Evolutionary conservation across 179 eudicot species (phyloP).

Genomic region (Spinacia oleracea): DNA sequence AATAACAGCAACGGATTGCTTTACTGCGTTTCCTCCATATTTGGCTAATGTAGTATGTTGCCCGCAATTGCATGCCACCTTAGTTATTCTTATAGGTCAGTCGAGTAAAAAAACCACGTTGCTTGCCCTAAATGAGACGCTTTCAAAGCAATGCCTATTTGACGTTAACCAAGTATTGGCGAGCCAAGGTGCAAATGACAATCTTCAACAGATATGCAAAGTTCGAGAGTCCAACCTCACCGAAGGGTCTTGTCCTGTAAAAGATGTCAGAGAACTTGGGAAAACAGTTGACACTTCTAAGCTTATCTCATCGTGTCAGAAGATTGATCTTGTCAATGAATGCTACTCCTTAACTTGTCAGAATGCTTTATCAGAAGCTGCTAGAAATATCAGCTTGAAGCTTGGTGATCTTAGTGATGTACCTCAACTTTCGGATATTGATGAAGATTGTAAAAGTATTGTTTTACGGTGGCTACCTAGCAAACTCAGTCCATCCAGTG

Average conservation of each 20-base stretch:
- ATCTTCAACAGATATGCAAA: slow-evolving; percentile 66
- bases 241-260: slow-evolving; percentile 82
- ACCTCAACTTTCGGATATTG: slow-evolving; percentile 49
- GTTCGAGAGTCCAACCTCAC: slow-evolving; percentile 73
- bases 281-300: slow-evolving; percentile 55
- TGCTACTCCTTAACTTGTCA: slow-evolving; percentile 84
- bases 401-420: slow-evolving; percentile 49
- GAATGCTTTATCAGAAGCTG: slow-evolving; percentile 80
- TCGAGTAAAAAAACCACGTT: slow-evolving; percentile 60
- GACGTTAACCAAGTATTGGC: slow-evolving; percentile 72
- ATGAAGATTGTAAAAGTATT: slow-evolving; percentile 69
- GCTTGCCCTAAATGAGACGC: slow-evolving; percentile 71
- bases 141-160: slow-evolving; percentile 70
- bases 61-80: slow-evolving; percentile 86
- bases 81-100: slow-evolving; percentile 77
- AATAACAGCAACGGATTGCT: slow-evolving; percentile 80
- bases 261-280: too few species aligned
- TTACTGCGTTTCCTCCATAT: slow-evolving; percentile 61
- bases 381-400: slow-evolving; percentile 67
- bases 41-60: slow-evolving; percentile 96
- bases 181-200: slow-evolving; percentile 72
- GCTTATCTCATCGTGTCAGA: slow-evolving; percentile 69
- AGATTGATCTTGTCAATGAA: slow-evolving; percentile 81
- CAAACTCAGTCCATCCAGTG: slow-evolving; percentile 64
- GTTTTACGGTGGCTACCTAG: slow-evolving; percentile 89